Evolutionary conservation across 306 rosid genomes (phyloP), one percentile per base, ranked within the genome.

Genomic region (Corylus avellana): DNA sequence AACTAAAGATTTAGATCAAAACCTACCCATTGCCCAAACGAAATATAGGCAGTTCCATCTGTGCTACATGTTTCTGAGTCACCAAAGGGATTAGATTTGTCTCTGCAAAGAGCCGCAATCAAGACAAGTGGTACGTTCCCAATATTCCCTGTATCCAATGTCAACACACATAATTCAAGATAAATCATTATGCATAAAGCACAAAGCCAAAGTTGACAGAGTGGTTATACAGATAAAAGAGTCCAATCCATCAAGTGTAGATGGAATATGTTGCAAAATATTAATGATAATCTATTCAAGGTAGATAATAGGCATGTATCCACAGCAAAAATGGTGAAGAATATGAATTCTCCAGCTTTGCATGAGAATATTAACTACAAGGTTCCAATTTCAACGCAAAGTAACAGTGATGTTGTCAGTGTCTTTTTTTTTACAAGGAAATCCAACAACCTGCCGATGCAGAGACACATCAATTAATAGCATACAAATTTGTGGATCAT

Each of bases 1-100:
- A 67, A 42, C 20, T 64, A 37, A 64, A 64, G 20, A 64, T 63
- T 8, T 14, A 64, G 48, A 64, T 32, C 16, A 83, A 78, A 77
- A 81, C 97, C 62, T 85, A 96, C 99, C 99, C 99, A 96, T 88
- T 96, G 99, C 86, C 99, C 99, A 61, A 90, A 96, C 44, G 99
- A 90, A 76, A 96, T 91, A 84, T 96, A 96, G 57, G 99, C 99
- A 82, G 93, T 93, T 81, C 99, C 99, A 78, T 88, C 87, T 16
- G 87, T 89, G 90, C 93, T 93, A 80, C 99, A 96, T 71, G 80
- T 87, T 8, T 80, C 87, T 4, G 82, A 7, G 76, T 93, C 96
- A 51, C 99, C 97, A 53, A 96, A 96, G 75, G 98, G 99, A 79
- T 93, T 96, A 53, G 84, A 79, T 73, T 47, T 78, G 69, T 93